A percentile compares a stretch with the other conserved stretches of the same genome.
These are phyloP conservation scores for Lachnellula willkommii DNA, from an alignment of 2,329 filamentous ascomycete genomes.

Conservation along the genomic window DNA sequence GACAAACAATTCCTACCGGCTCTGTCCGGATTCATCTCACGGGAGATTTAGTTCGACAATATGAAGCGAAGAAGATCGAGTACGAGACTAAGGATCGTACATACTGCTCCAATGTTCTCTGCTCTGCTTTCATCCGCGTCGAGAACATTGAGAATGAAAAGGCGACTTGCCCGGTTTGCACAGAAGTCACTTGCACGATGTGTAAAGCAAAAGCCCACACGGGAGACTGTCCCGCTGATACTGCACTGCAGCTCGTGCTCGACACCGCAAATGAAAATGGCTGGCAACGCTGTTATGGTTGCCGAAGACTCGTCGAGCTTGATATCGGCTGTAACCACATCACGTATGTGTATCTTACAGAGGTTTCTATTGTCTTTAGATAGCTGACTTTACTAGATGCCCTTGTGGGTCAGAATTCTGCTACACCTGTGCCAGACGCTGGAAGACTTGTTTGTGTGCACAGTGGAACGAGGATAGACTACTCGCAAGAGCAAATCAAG, in stretches of 20 bases:
- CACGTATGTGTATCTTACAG: slow-evolving; percentile 38
- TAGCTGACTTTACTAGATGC: slow-evolving; percentile 34
- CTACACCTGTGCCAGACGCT: slow-evolving; percentile 40
- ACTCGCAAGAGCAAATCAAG: slow-evolving; percentile 29
- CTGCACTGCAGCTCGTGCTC: slow-evolving; percentile 36
- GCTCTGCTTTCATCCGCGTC: slow-evolving; percentile 43
- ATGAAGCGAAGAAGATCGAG: slow-evolving; percentile 44
- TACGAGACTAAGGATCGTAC: slow-evolving; percentile 42
- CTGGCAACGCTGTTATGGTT: slow-evolving; percentile 49
- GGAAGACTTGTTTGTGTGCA: slow-evolving; percentile 38
- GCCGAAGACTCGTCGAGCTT: slow-evolving; percentile 45
- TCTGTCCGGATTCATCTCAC: slow-evolving; percentile 35
- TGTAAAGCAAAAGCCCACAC: slow-evolving; percentile 46
- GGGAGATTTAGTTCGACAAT: slow-evolving; percentile 32
- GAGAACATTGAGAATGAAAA: slow-evolving; percentile 29
- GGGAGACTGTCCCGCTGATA: slow-evolving; percentile 45
- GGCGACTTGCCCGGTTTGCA: slow-evolving; percentile 41
- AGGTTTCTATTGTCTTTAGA: background rate
- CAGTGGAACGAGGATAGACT: slow-evolving; percentile 37
- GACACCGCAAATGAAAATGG: slow-evolving; percentile 36
- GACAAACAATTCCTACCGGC: slow-evolving; percentile 34
- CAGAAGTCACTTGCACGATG: slow-evolving; percentile 39
- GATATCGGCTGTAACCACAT: slow-evolving; percentile 51
- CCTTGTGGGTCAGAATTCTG: slow-evolving; percentile 45
- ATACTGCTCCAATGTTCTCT: slow-evolving; percentile 44